Percentiles rank a stretch among this genome's conserved stretches.
These are phyloP conservation scores for Ascochyta fabae DNA, from an alignment of 2,329 filamentous ascomycete genomes.

Conservation along the genomic window DNA sequence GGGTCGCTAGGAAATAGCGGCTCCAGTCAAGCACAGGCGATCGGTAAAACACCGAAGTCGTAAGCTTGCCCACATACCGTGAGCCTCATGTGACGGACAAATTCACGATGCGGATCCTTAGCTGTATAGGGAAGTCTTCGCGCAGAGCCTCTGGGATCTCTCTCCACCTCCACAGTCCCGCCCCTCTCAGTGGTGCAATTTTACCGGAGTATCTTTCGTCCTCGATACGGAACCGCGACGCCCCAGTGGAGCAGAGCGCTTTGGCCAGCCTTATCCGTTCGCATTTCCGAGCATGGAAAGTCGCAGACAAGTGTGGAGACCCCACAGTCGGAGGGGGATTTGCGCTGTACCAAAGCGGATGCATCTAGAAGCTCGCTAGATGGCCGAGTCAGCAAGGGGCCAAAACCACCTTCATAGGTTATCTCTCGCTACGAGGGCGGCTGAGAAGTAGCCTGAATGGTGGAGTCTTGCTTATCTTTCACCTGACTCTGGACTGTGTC, in stretches of 20 bases:
- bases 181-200: constrained; percentile 20
- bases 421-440: constrained; percentile 8
- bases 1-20: constrained; percentile 1
- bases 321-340: constrained; percentile 26
- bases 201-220: constrained; percentile 18
- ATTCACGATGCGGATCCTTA: constrained; percentile 21
- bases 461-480: constrained; percentile 29
- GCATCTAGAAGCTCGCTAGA: constrained; percentile 34
- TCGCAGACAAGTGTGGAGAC: constrained; percentile 25
- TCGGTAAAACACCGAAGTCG: constrained; percentile 15
- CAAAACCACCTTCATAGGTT: constrained; percentile 4
- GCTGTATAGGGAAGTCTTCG: constrained; percentile 16
- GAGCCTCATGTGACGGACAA: constrained; percentile 20
- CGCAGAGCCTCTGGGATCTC: constrained; percentile 5
- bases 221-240: constrained; percentile 17
- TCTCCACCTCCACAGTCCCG: constrained; percentile 10
- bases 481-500: constrained; percentile 17
- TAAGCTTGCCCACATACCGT: constrained; percentile 18
- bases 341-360: constrained; percentile 18
- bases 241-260: constrained; percentile 16
- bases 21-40: constrained; percentile 13
- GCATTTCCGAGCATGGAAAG: constrained; percentile 15
- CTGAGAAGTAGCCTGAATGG: constrained; percentile 15
- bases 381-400: constrained; percentile 29
- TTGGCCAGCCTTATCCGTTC: constrained; percentile 24